Base-by-base conservation (phyloP, 2,329 filamentous ascomycete species). In the Tympanopsis confertula region DNA sequence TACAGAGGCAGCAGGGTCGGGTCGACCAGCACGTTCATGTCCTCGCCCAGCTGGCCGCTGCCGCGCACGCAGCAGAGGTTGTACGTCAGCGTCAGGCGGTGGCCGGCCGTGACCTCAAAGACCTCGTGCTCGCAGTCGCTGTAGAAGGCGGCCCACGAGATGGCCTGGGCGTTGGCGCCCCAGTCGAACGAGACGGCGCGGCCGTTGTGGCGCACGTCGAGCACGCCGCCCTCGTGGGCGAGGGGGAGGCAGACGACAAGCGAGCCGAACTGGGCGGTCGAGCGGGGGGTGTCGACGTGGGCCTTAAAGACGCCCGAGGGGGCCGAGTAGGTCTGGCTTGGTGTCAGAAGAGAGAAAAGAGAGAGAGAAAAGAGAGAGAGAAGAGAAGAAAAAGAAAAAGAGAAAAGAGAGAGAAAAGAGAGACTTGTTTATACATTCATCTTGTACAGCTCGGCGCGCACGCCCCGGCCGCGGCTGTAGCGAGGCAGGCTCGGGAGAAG, bases 31-130 rank as follows among this genome's bases (percentile, higher is more conserved):
- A n/a, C 35, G 2, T 14, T 43, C 43, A 42, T 41, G 42, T 20
- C 38, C 32, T 39, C 38, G 22, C 17, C 41, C 33, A 40, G 44
- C 33, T 36, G 45, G 5, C 54, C 57, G n/a, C 53, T 47, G 4
- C 58, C 53, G 17, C 54, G 48, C 2, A 55, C 52, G 10, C 59
- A 51, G 42, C 62, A 74, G 2, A 80, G 54, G 40, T 78, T 78
- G 53, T 79, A 78, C 0, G 72, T 78, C 17, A 80, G 48, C 0
- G 69, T 78, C 13, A 79, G 42, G 0, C 70, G 65, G 40, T 78
- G 59, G 0, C 73, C 72, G 1, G 52, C 44, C 0, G 53, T 67
- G 4, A 79, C 62, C 13, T 65, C 58, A 0, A 63, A 45, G 1
- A 73, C 62, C 42, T 73, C 66, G 38, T 73, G 69, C 41, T 71